Evolutionary conservation across 2,329 filamentous ascomycete genomes (phyloP), one percentile per base, ranked within the genome.

Genomic region (Ascochyta lentis): DNA sequence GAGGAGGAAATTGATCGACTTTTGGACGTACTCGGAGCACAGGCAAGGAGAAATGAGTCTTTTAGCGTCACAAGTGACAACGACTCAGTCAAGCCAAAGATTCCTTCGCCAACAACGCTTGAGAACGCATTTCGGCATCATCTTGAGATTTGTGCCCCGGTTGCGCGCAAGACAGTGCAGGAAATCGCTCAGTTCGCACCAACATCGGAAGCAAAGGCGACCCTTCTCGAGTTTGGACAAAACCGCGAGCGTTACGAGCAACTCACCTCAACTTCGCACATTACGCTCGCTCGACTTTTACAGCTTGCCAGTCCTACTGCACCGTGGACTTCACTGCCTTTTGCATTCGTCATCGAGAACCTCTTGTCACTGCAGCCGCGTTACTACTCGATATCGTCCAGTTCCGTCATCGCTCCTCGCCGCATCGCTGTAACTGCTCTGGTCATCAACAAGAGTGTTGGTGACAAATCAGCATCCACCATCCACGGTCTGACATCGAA

Each of bases 61-160:
- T 64, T 78, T 27, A 66, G 63, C 2, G 56, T 78, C 29, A 67
- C 59, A 22, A 65, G 67, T 15, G 58, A 68, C 16, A 71, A 71
- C 40, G 54, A 59, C 29, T 67, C 59, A 8, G 59, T 65, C 37
- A 76, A 72, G 54, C 60, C 65, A n/a, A 74, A 69, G 35, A 49
- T 81, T 0, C 79, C 78, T 1, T 76, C 73, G 2, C 76, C 76
- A 0, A 79, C 75, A 0, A 77, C 77, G 0, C 60, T 76, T 4
- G 60, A 74, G 1, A 73, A 75, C 0, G 70, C 79, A 3, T 76
- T 83, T 58, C 68, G 73, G 5, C 72, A 81, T 57, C 79, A 82
- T 49, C 75, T 83, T 1, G 81, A 83, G 49, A 78, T 82, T 56
- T 72, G 77, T 56, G 77, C 68, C 1, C 73, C 76, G 1, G 68